These are phyloP conservation scores for Trametes maxima DNA, from an alignment of 768 basidiomycete genomes.

Conservation along the genomic window DNA sequence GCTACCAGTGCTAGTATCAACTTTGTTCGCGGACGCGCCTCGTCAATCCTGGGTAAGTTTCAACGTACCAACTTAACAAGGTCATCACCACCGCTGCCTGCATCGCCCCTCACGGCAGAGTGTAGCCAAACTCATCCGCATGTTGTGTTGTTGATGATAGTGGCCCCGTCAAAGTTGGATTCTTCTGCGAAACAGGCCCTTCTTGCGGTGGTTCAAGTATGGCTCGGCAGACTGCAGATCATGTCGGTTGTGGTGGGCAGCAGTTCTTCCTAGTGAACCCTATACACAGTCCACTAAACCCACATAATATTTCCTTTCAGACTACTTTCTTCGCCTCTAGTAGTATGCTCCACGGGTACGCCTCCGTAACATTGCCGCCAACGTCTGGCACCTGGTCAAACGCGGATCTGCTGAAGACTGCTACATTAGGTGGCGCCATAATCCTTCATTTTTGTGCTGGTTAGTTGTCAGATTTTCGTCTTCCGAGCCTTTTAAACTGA, in stretches of 20 bases:
- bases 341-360: slow-evolving; percentile 46
- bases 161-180: neutral
- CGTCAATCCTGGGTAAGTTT: too few relatives aligned
- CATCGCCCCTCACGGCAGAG: too few relatives aligned
- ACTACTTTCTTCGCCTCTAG: slow-evolving; percentile 66
- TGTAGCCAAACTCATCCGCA: too few relatives aligned
- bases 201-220: slow-evolving; percentile 48
- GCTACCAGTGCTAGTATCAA: too few relatives aligned
- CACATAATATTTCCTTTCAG: slow-evolving; percentile 33
- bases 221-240: slow-evolving; percentile 62
- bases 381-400: slow-evolving; percentile 18
- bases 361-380: slow-evolving; percentile 28
- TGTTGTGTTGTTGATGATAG: neutral
- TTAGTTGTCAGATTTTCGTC: slow-evolving; percentile 28
- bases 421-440: slow-evolving; percentile 19
- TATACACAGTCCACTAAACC: neutral
- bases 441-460: slow-evolving; percentile 53
- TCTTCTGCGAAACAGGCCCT: slow-evolving; percentile 18
- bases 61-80: too few relatives aligned
- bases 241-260: slow-evolving; percentile 56
- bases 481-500: neutral
- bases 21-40: too few relatives aligned
- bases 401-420: slow-evolving; percentile 15
- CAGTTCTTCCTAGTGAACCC: neutral
- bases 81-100: too few relatives aligned